Evolutionary conservation across 495 filamentous ascomycete genomes (phyloP).

Genomic region (Chaetomidium leptoderma): DNA sequence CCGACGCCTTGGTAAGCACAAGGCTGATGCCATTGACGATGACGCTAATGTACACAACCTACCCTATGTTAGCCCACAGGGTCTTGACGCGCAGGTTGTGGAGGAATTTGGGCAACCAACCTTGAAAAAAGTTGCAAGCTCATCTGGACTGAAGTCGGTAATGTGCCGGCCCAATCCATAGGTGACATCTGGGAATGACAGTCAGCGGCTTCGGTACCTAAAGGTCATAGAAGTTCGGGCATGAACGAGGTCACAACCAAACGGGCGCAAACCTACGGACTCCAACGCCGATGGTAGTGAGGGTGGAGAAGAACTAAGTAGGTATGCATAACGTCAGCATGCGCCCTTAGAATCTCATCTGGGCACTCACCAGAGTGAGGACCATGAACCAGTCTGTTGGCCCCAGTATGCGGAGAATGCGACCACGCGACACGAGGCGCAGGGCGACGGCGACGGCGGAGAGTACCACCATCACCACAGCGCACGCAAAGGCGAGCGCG

Average conservation of each 20-base stretch:
- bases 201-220: not conserved
- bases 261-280: not conserved
- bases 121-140: constrained; percentile 5
- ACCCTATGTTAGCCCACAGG: not conserved
- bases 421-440: constrained; percentile 17
- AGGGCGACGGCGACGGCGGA: constrained; percentile 7
- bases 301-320: too few relatives aligned
- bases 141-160: not conserved
- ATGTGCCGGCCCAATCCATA: not conserved
- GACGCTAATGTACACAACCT: not conserved
- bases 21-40: constrained; percentile 18
- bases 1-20: constrained; percentile 27
- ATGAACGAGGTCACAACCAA: too few relatives aligned
- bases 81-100: not conserved
- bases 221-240: not conserved
- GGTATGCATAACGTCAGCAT: too few relatives aligned
- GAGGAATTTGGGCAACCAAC: not conserved
- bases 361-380: constrained; percentile 4
- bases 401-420: constrained; percentile 9
- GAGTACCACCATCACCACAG: not conserved
- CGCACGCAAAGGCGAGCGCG: not conserved
- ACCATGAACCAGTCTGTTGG: constrained; percentile 16
- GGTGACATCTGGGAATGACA: not conserved
- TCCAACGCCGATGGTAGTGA: not conserved
- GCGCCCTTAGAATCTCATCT: not conserved